Evolutionary conservation across 2,329 filamentous ascomycete genomes (phyloP), one percentile per base, ranked within the genome.

Genomic region (Neopestalotiopsis sp.): DNA sequence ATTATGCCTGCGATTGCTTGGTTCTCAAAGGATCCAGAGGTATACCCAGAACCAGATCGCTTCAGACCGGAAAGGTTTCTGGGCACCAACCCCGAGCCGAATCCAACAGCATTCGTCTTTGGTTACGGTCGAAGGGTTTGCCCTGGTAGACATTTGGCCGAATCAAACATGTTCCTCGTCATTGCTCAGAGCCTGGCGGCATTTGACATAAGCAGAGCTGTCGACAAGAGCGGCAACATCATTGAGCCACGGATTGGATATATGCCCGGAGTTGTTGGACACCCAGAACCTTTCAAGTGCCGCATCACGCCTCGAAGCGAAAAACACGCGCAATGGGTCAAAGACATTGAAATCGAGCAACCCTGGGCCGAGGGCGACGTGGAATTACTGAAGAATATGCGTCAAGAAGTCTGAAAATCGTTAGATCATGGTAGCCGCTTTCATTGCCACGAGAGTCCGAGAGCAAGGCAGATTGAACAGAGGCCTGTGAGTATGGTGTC

Each of bases 171-270:
- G 57, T 73, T 67, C 58, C 20, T 73, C 14, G 70, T 67, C 14
- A 53, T 73, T 34, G 82, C 79, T 1, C 81, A 82, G 57, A 76
- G 78, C 0, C 73, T 87, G 14, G 75, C 83, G 0, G 81, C 81
- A 0, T 85, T 86, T 65, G 75, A 79, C 4, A 79, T 87, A 14
- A 70, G 68, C 10, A 83, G 83, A 67, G 70, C 71, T 0, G 67
- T 81, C 1, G 80, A 82, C 38, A 76, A 81, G 42, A 80, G 79
- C 32, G 73, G 75, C 14, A 76, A 83, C 2, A 79, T 75, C 7
- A 64, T n/a, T 20, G 59, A 66, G 24, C 64, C 64, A 38, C 12
- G 9, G 1, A 34, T 73, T 4, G 58, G 53, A 3, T 72, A 71
- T 32, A 32, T 66, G 56, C 57, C 77, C 17, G 70, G 77, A n/a